phyloP scores from a whole-genome alignment of 2,329 filamentous ascomycete genomes.

The Dendrostoma leiphaemia region DNA sequence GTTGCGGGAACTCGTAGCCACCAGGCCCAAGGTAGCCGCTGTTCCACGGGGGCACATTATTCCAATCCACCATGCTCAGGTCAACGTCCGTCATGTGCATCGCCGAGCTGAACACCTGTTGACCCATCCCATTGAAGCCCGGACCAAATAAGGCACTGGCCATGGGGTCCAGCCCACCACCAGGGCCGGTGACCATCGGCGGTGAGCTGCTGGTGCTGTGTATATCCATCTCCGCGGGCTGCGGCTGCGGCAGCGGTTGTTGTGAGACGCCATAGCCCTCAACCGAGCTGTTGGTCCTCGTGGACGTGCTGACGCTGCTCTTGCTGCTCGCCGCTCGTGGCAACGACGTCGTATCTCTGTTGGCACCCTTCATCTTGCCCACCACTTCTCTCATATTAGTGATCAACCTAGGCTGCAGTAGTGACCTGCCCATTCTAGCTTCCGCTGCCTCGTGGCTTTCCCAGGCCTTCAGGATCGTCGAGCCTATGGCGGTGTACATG shows the following conservation, averaged over 20 bases:
- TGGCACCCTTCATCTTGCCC: slow-evolving; percentile 22
- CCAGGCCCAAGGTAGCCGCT: slow-evolving; percentile 22
- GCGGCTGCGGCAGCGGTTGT: slow-evolving; percentile 9
- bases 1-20: neutral
- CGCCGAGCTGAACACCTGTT: slow-evolving; percentile 29
- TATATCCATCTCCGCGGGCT: slow-evolving; percentile 11
- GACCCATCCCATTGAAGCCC: slow-evolving; percentile 27
- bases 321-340: slow-evolving; percentile 19
- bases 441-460: slow-evolving; percentile 52
- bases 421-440: slow-evolving; percentile 39
- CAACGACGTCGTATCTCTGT: slow-evolving; percentile 8
- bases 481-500: slow-evolving; percentile 56
- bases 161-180: slow-evolving; percentile 16
- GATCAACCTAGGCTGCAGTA: slow-evolving; percentile 46
- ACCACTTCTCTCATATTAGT: slow-evolving; percentile 43
- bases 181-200: slow-evolving; percentile 13
- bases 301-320: slow-evolving; percentile 5
- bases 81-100: slow-evolving; percentile 26
- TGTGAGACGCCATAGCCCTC: slow-evolving; percentile 3
- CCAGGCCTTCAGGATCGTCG: slow-evolving; percentile 62
- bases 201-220: slow-evolving; percentile 16
- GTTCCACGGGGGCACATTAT: slow-evolving; percentile 39
- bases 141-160: slow-evolving; percentile 16
- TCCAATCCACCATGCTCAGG: slow-evolving; percentile 46
- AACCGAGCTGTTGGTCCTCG: neutral